Percentiles rank a stretch among this genome's conserved stretches.
Evolutionary conservation across 495 filamentous ascomycete species (phyloP).

Genomic region (Lasiosphaeris hirsuta): DNA sequence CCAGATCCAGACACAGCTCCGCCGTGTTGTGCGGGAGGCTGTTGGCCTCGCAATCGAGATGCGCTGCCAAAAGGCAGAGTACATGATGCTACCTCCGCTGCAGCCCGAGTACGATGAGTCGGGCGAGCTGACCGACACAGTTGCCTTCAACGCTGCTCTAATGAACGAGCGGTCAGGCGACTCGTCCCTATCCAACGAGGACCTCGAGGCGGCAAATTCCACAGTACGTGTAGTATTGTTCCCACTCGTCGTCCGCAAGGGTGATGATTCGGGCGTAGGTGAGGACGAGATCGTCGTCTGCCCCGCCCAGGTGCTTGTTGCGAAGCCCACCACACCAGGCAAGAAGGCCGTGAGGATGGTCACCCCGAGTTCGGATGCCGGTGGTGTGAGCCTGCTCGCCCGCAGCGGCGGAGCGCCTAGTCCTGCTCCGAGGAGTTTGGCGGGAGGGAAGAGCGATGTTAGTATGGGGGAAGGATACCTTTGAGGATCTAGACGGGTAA

Average conservation of each 20-base stretch:
- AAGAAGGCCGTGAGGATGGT: slow-evolving; percentile 19
- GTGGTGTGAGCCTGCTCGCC: slow-evolving; percentile 22
- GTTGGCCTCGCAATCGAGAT: slow-evolving; percentile 90
- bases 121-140: slow-evolving; percentile 78
- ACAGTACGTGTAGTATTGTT: slow-evolving; percentile 88
- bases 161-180: slow-evolving; percentile 90
- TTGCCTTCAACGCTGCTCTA: slow-evolving; percentile 73
- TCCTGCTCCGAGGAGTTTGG: not conserved
- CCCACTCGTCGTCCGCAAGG: slow-evolving; percentile 91
- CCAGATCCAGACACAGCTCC: slow-evolving; percentile 74
- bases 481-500: no score
- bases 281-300: slow-evolving; percentile 91
- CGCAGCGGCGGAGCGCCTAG: not conserved
- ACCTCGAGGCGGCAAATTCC: slow-evolving; percentile 69
- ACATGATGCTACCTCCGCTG: slow-evolving; percentile 94
- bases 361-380: slow-evolving; percentile 28
- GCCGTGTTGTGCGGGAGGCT: slow-evolving; percentile 76
- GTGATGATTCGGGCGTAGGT: slow-evolving; percentile 77
- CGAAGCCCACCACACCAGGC: slow-evolving; percentile 15
- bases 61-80: slow-evolving; percentile 92
- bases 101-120: slow-evolving; percentile 92
- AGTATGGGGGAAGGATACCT: no score
- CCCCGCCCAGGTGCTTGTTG: slow-evolving; percentile 88
- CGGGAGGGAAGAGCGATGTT: no score
- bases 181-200: slow-evolving; percentile 57